Evolutionary conservation across 1,139 yeast genomes (phyloP).

Genomic region (Groenewaldozyma auringiensis): DNA sequence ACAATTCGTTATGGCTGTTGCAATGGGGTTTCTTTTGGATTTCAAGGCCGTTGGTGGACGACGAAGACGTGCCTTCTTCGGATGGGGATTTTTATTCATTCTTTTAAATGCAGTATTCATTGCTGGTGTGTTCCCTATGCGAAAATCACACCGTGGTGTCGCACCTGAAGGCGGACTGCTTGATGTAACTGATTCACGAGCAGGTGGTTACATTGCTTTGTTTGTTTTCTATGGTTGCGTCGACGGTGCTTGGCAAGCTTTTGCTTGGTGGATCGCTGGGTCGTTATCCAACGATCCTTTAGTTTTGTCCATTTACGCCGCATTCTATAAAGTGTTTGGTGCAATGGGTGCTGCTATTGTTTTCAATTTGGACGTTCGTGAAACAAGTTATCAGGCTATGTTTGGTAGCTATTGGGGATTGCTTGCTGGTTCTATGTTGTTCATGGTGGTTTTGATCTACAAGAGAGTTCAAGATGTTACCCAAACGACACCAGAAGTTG

Average conservation of each 20-base stretch:
- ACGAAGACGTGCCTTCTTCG: conserved; percentile 39
- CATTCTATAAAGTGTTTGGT: conserved; percentile 50
- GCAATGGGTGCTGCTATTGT: conserved; percentile 50
- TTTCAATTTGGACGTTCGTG: conserved; percentile 33
- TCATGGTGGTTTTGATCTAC: conserved; percentile 13
- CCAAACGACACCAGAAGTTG: not conserved
- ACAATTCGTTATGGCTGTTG: not conserved
- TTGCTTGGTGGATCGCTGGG: conserved; percentile 45
- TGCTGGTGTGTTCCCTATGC: conserved; percentile 50
- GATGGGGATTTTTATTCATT: conserved; percentile 38
- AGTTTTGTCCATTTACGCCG: conserved; percentile 46
- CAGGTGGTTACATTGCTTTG: conserved; percentile 49
- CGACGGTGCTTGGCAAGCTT: conserved; percentile 48
- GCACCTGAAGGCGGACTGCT: conserved; percentile 38
- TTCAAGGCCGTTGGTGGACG: conserved; percentile 28
- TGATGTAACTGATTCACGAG: conserved; percentile 33
- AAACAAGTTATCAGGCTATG: conserved; percentile 4
- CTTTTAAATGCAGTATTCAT: conserved; percentile 42
- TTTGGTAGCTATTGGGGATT: conserved; percentile 23
- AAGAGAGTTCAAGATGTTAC: not conserved
- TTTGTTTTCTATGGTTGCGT: conserved; percentile 48
- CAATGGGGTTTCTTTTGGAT: not conserved
- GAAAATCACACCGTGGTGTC: conserved; percentile 42
- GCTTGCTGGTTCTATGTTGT: conserved; percentile 39
- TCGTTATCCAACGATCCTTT: conserved; percentile 47